phyloP scores from a whole-genome alignment of 352 stramenopile species.

The Pythium guiyangense region DNA sequence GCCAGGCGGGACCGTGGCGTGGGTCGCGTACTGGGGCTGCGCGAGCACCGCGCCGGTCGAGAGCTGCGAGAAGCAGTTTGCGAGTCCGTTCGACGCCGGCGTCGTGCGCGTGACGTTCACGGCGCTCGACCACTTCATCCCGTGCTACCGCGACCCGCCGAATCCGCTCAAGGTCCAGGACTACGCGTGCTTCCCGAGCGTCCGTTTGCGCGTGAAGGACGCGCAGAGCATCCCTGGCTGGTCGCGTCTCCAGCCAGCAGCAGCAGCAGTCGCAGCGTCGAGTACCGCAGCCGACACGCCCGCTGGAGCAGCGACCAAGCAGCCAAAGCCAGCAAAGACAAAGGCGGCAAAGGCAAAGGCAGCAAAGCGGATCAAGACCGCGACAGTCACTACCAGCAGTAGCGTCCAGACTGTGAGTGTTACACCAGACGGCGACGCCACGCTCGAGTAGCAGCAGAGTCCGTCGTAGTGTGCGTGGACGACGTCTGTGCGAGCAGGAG shows the following conservation, averaged over 20 bases:
- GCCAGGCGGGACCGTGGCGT: slow-evolving; percentile 60
- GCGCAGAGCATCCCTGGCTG: slow-evolving; percentile 77
- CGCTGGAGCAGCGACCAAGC: too few species aligned
- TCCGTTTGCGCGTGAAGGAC: slow-evolving; percentile 75
- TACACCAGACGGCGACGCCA: background rate
- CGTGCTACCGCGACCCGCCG: slow-evolving; percentile 78
- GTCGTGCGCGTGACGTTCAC: slow-evolving; percentile 69
- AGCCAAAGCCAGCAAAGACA: background rate
- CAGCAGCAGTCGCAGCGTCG: background rate
- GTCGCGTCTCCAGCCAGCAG: slow-evolving; percentile 25
- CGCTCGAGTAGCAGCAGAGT: background rate
- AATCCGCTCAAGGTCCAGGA: slow-evolving; percentile 73
- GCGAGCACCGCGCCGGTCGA: slow-evolving; percentile 50
- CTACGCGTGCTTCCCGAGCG: slow-evolving; percentile 59
- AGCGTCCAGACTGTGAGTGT: slow-evolving; percentile 8
- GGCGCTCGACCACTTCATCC: slow-evolving; percentile 76
- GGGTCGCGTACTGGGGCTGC: slow-evolving; percentile 81
- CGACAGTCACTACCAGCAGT: background rate
- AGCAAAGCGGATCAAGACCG: background rate
- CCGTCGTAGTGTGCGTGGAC: background rate
- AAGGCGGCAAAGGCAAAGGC: slow-evolving; percentile 1
- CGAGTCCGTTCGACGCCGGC: slow-evolving; percentile 50
- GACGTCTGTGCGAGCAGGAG: background rate
- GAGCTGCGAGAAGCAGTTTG: slow-evolving; percentile 72
- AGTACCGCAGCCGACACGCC: background rate